Base-by-base conservation (phyloP, 352 stramenopile genomes). In the Aphanomyces invadans region DNA sequence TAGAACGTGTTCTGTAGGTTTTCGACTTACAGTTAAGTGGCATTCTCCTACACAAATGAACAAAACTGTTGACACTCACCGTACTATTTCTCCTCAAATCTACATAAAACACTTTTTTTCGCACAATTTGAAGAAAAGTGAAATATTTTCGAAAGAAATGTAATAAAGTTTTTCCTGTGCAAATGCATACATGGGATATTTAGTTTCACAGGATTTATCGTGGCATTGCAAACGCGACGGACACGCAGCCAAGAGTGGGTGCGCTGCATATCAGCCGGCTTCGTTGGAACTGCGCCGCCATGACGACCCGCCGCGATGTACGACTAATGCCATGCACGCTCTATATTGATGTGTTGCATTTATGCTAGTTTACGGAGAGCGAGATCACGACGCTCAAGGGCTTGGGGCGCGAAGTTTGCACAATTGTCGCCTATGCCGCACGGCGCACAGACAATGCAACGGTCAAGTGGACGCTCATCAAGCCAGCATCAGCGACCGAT, bases 351-450 rank as follows among this genome's bases (percentile, higher is more conserved):
- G 12, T 57, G 25, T n/a, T n/a, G 4, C 49, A 57, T 38, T 29
- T 26, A 32, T 38, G 49, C 29, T 38, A 74, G 52, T 72, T 93
- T 25, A 93, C 74, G 68, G 29, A n/a, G 12, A 87, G 86, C 51
- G 85, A 91, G 61, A 78, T 66, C 46, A 82, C 83, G 56, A 87
- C 89, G 69, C 73, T 93, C 12, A 61, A 90, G 2, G 75, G 76
- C 3, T 72, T 93, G 11, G 85, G 81, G 3, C 90, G 90, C 59
- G 83, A 83, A 39, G 81, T 84, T 0, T 93, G 85, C 66, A 93
- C 90, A 68, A 81, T 91, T 56, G 85, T 93, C 10, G 81, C 90
- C 21, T 91, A 89, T 53, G 90, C 89, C 59, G 89, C 85, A 55
- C 76, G 85, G 38, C 77, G 76, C 15, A 56, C 42, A 28, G 60